Conservation (phyloP, 192 early-diverging fungal species). For the Mycoemilia scoparia region DNA sequence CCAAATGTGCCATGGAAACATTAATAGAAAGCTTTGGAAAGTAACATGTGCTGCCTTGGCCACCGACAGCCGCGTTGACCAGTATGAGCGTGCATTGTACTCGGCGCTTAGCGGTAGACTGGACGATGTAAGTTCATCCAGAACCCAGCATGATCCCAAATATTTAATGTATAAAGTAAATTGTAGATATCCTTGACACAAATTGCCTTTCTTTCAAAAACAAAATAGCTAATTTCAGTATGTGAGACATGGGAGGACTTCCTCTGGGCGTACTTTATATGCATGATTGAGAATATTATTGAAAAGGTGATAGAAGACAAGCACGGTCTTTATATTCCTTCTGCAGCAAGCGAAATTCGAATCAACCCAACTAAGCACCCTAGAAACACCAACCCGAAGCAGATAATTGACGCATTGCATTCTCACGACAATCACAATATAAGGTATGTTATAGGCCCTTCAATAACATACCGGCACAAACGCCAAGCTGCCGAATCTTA, state of each 20-base stretch:
- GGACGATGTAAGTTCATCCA: conserved; percentile 51
- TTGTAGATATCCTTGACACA: too few species aligned
- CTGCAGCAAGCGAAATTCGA: conserved; percentile 9
- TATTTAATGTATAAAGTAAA: too few species aligned
- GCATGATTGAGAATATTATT: conserved; percentile 42
- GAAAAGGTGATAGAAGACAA: conserved; percentile 19
- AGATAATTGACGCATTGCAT: conserved; percentile 8
- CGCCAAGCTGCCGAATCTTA: too few species aligned
- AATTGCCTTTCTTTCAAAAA: not conserved
- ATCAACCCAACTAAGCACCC: conserved; percentile 16
- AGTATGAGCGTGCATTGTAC: conserved; percentile 64
- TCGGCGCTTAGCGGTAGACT: conserved; percentile 54
- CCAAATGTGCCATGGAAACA: conserved; percentile 6
- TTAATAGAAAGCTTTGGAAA: conserved; percentile 26
- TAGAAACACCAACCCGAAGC: conserved; percentile 5
- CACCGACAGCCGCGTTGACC: conserved; percentile 25
- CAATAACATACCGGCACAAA: too few species aligned
- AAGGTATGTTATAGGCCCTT: too few species aligned
- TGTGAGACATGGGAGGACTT: conserved; percentile 77
- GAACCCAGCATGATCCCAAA: too few species aligned
- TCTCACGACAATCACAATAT: conserved; percentile 7
- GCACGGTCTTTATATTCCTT: conserved; percentile 9
- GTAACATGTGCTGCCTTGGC: conserved; percentile 21
- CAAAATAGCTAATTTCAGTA: conserved; percentile 38
- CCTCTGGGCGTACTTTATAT: conserved; percentile 65